Conservation (phyloP, 371 early-diverging fungal species). For the Lichtheimia hyalospora region DNA sequence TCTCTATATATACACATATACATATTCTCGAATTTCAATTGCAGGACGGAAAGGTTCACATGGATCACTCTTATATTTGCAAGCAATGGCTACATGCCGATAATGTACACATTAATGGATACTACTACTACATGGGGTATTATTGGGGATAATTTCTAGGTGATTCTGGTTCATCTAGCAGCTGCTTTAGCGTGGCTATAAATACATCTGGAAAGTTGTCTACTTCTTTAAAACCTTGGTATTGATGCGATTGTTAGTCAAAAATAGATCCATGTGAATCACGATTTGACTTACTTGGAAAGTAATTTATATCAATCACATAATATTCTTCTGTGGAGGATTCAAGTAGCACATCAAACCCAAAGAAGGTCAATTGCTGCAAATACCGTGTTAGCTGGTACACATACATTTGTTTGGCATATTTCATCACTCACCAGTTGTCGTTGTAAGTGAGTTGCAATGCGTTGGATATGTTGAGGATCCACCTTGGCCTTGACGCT, state of each 20-base stretch:
- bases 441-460: conserved; percentile 30
- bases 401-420: neutral
- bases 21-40: too few species aligned
- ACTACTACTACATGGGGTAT: too few species aligned
- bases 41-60: too few species aligned
- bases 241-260: neutral
- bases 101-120: too few species aligned
- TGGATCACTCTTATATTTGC: too few species aligned
- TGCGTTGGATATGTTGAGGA: conserved; percentile 25
- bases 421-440: conserved; percentile 29
- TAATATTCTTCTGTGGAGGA: conserved; percentile 31
- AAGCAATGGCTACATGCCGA: too few species aligned
- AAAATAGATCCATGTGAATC: neutral
- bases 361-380: conserved; percentile 50
- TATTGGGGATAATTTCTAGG: too few species aligned
- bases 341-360: conserved; percentile 48
- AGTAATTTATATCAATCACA: conserved; percentile 52
- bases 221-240: conserved; percentile 23
- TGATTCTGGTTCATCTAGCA: neutral
- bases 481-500: conserved; percentile 27
- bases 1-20: too few species aligned
- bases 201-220: conserved; percentile 18
- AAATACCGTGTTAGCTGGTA: neutral
- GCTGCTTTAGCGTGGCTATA: conserved; percentile 13
- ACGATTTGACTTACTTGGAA: conserved; percentile 39